A percentile compares a stretch with the other conserved stretches of the same genome.
phyloP scores from a whole-genome alignment of 2,329 filamentous ascomycete genomes.

The Didymella segeticola region DNA sequence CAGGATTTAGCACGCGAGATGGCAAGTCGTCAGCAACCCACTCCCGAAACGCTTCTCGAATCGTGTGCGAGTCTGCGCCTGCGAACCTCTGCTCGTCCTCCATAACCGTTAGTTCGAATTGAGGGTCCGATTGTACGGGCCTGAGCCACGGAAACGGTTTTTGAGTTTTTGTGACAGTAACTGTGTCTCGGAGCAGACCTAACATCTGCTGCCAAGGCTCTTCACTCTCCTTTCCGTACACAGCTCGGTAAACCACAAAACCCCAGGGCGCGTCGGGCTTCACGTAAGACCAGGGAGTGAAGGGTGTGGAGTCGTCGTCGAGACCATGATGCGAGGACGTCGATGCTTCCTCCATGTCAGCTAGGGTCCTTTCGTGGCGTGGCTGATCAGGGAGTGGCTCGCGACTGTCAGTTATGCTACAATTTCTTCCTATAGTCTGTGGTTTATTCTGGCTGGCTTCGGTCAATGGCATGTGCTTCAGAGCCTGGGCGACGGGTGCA shows the following conservation, averaged over 20 bases:
- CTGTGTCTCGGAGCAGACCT: slow-evolving; percentile 10
- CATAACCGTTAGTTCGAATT: slow-evolving; percentile 20
- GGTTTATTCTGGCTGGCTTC: not conserved
- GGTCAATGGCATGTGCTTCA: not conserved
- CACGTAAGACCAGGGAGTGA: too few relatives aligned
- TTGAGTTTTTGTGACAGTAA: not conserved
- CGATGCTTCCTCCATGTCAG: not conserved
- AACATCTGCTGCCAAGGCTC: slow-evolving; percentile 15
- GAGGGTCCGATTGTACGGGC: not conserved
- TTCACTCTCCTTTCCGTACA: slow-evolving; percentile 20
- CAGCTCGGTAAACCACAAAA: slow-evolving; percentile 22
- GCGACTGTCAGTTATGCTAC: too few relatives aligned
- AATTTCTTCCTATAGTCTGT: not conserved
- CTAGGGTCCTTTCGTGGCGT: too few relatives aligned
- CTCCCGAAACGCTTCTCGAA: slow-evolving; percentile 21
- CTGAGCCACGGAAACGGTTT: not conserved
- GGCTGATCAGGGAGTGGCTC: too few relatives aligned
- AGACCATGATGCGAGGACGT: not conserved
- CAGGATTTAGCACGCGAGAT: slow-evolving; percentile 15
- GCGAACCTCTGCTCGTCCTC: slow-evolving; percentile 23
- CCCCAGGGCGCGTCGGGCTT: slow-evolving; percentile 15
- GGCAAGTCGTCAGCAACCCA: slow-evolving; percentile 25
- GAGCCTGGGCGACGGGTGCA: not conserved
- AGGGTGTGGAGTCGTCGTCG: too few relatives aligned
- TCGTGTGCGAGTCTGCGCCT: slow-evolving; percentile 23